Base-by-base conservation (phyloP, 2,329 filamentous ascomycete species). In the Fusarium miscanthi region DNA sequence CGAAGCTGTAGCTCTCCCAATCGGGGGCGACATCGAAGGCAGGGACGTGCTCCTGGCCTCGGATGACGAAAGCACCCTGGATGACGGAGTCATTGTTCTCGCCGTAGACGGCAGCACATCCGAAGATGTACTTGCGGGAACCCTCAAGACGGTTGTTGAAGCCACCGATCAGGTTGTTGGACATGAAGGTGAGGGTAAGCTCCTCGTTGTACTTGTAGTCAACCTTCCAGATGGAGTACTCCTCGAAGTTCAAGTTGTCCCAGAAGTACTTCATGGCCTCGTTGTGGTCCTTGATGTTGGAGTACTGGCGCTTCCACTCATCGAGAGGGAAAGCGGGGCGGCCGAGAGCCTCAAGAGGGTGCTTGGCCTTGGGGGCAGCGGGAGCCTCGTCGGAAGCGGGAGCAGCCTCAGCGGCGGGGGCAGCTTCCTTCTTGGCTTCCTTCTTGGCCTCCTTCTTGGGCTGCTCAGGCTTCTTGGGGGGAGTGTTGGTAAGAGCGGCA, bases 161-260 rank as follows among this genome's bases (percentile, higher is more conserved):
- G 84, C 96, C 96, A 85, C 93, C 95, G 83, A 99, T 95, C 85
- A 98, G 88, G 91, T 99, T 99, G 89, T 93, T 94, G 78, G 94
- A 95, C 96, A 99, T 99, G 93, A 99, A 99, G 81, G 93, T 93
- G 85, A 96, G 87, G 81, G 94, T 98, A 77, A 99, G 90, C 91
- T 99, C 96, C 70, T 97, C 91, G 86, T 98, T 97, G 90, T 99
- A 99, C 92, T 97, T 98, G 92, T 97, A 99, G 86, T 95, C 92
- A 78, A 95, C 87, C 84, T 90, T 91, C 94, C 94, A 99, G 84
- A 99, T 86, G 63, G 94, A 97, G 90, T 96, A 99, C 86, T 99
- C 96, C 75, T 94, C 92, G 78, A 96, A 92, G 82, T 96, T 95
- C 85, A 91, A 90, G 85, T 97, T 94, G 87, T 98, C 91, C 95